phyloP scores from a whole-genome alignment of 345 rosid genomes.

The Acer yangbiense region DNA sequence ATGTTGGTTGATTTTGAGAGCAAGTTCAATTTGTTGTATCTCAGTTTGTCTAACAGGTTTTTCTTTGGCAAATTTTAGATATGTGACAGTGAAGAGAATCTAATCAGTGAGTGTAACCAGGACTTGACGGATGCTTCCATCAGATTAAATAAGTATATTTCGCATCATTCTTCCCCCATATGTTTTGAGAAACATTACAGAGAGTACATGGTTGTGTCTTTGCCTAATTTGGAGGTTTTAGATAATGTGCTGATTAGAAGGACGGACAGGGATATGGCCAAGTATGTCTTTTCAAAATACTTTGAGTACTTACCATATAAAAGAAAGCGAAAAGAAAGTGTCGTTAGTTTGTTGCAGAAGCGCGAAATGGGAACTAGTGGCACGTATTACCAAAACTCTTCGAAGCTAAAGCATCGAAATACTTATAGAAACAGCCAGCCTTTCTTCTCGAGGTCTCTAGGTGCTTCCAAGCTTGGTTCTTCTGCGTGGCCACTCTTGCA shows the following conservation, averaged over 20 bases:
- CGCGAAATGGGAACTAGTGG: constrained; percentile 47
- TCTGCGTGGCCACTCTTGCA: constrained; percentile 46
- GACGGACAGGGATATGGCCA: constrained; percentile 44
- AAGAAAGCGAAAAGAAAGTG: constrained; percentile 39
- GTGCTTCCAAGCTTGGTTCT: constrained; percentile 50
- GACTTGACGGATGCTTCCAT: constrained; percentile 13
- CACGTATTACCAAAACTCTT: constrained; percentile 30
- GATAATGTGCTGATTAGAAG: constrained; percentile 43
- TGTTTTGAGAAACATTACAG: constrained; percentile 62
- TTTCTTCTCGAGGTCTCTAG: constrained; percentile 48
- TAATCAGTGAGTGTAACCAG: constrained; percentile 15
- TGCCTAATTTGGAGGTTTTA: constrained; percentile 46
- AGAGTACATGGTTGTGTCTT: constrained; percentile 47
- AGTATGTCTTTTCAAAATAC: constrained; percentile 31
- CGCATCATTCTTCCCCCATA: constrained; percentile 51
- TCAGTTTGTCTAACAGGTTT: constrained; percentile 28
- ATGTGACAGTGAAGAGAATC: constrained; percentile 12
- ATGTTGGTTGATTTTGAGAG: not conserved
- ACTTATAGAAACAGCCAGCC: constrained; percentile 27
- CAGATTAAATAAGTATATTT: constrained; percentile 32
- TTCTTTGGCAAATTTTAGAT: constrained; percentile 30
- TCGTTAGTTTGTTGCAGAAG: constrained; percentile 37
- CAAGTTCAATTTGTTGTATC: constrained; percentile 12
- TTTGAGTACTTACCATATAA: constrained; percentile 51
- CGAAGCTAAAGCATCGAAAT: constrained; percentile 32